These are phyloP conservation scores for Microbotryum violaceum DNA, from an alignment of 1,284 basidiomycete genomes.

Conservation along the genomic window DNA sequence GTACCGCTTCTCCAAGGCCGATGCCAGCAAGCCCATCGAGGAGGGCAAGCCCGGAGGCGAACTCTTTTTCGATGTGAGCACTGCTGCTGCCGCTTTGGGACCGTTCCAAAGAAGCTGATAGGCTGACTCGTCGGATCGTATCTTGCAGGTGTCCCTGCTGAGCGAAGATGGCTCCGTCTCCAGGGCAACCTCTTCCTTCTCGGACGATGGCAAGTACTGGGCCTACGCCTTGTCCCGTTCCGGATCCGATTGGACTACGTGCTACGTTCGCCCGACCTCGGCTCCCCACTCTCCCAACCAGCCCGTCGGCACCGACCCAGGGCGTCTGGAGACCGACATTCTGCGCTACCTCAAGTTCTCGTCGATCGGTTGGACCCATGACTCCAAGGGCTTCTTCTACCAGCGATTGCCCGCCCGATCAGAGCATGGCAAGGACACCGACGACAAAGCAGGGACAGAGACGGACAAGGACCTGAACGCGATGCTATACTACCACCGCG, in stretches of 20 bases:
- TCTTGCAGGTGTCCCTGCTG: slow-evolving; percentile 57
- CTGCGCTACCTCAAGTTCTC: slow-evolving; percentile 70
- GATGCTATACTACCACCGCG: slow-evolving; percentile 61
- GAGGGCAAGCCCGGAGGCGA: slow-evolving; percentile 49
- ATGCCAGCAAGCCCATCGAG: slow-evolving; percentile 50
- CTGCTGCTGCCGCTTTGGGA: neutral
- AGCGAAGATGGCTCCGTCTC: slow-evolving; percentile 65
- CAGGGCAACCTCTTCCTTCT: slow-evolving; percentile 54
- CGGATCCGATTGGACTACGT: slow-evolving; percentile 60
- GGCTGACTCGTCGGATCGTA: neutral
- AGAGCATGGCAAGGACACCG: slow-evolving; percentile 48
- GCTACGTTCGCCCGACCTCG: slow-evolving; percentile 52
- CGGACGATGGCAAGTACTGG: slow-evolving; percentile 59
- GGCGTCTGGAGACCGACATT: slow-evolving; percentile 55
- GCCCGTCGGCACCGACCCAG: slow-evolving; percentile 45
- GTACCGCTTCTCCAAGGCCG: slow-evolving; percentile 55
- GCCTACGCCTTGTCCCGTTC: slow-evolving; percentile 70
- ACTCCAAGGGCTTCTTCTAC: slow-evolving; percentile 74
- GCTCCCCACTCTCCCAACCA: slow-evolving; percentile 48
- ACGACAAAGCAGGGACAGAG: slow-evolving; percentile 56
- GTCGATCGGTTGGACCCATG: slow-evolving; percentile 60
- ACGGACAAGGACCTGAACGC: slow-evolving; percentile 60
- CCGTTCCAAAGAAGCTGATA: neutral
- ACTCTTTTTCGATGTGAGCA: slow-evolving; percentile 64
- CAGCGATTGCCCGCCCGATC: slow-evolving; percentile 44